Base-by-base conservation (phyloP, 176 grass and related monocot genomes). In the Hordeum marinum region DNA sequence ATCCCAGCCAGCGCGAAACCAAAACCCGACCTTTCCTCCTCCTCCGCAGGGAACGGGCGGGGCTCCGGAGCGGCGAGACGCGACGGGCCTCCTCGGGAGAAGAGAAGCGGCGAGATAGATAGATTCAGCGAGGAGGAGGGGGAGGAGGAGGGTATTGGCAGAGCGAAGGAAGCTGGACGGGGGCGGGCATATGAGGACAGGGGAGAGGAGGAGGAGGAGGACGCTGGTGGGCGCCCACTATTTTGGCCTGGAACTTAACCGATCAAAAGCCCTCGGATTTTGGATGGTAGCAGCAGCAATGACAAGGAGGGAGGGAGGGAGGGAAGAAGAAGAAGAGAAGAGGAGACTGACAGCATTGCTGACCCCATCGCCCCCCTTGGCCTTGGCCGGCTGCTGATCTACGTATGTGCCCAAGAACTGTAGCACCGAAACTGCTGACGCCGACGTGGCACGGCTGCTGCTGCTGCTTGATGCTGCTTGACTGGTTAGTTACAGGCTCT, bases 141-240 rank as follows among this genome's bases (percentile, higher is more conserved):
- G 17, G 63, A 78, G 69, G 21, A 73, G 34, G 9, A 79, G 45
- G 48, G 48, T 2, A 0, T 4, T 9, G 67, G 45, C 80, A 42
- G 80, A 76, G 13, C 11, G 54, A 81, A 67, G 69, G 61, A 36
- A 73, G 70, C 35, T 60, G 46, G 15, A 50, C 48, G 6, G 48
- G 35, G n/a, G 72, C 74, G 75, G 60, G 89, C 68, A 70, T 59
- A 50, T 80, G 76, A 50, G 76, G 58, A 37, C 84, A 73, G 78
- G 17, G 79, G 20, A 29, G 48, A 15, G 46, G 6, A 0, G 50
- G 37, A 58, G 87, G 61, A 85, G 23, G 36, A 41, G 21, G 67
- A 68, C 18, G 71, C 31, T 50, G 61, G 66, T 77, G 48, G 84
- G 58, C 60, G 18, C 76, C 81, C 85, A 91, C 84, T 52, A 84